These are phyloP conservation scores for Daedaleopsis sinensis DNA, from an alignment of 768 basidiomycete genomes.

Conservation along the genomic window DNA sequence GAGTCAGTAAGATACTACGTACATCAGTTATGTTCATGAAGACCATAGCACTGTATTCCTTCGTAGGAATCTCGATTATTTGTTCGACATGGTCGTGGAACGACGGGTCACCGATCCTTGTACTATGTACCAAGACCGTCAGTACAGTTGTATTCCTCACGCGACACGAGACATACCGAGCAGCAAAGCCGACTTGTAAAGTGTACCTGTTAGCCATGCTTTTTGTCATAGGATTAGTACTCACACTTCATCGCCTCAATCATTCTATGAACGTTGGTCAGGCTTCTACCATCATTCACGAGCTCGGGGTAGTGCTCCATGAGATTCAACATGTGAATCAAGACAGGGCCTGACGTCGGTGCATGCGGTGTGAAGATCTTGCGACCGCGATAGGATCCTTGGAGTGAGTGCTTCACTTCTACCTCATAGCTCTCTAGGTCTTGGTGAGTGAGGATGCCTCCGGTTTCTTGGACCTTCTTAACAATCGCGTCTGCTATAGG, in stretches of 20 bases:
- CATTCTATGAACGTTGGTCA: constrained; percentile 73
- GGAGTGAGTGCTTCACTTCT: constrained; percentile 69
- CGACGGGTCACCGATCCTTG: constrained; percentile 78
- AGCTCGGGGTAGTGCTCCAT: constrained; percentile 72
- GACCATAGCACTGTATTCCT: constrained; percentile 64
- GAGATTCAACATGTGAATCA: constrained; percentile 90
- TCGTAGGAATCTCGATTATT: constrained; percentile 69
- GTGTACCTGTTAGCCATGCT: background rate
- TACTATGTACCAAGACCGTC: constrained; percentile 46
- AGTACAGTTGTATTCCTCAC: background rate
- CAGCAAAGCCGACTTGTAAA: constrained; percentile 63
- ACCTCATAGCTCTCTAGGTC: constrained; percentile 77
- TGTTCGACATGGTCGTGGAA: constrained; percentile 59
- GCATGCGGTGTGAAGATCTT: constrained; percentile 85
- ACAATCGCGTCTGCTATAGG: constrained; percentile 81
- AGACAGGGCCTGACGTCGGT: constrained; percentile 86
- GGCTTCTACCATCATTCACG: constrained; percentile 50
- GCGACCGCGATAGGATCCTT: constrained; percentile 75
- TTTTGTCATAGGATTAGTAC: constrained; percentile 29
- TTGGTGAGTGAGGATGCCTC: constrained; percentile 77
- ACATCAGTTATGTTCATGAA: constrained; percentile 83
- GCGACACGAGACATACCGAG: constrained; percentile 41
- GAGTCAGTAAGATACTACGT: constrained; percentile 27
- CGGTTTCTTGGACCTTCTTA: constrained; percentile 65
- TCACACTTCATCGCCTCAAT: constrained; percentile 86